Evolutionary conservation across 2,329 filamentous ascomycete species (phyloP), one percentile per base, ranked within the genome.

Genomic region (Aspergillus jensenii): DNA sequence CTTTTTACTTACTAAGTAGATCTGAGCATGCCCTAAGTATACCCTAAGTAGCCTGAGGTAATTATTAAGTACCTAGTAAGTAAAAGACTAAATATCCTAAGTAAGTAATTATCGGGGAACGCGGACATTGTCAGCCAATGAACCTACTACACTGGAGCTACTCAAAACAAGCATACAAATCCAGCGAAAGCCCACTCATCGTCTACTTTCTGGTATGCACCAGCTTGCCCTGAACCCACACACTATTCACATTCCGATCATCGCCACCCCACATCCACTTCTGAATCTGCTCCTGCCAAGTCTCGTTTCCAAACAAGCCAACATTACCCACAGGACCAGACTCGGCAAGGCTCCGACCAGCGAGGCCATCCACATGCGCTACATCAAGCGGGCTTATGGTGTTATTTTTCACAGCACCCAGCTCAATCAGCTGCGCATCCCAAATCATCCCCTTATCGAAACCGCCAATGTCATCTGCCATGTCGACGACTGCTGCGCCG

Each of bases 231-330:
- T 83, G 87, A 1, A 98, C 92, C 93, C 93, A 99, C 5, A 99
- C 95, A 65, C 83, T 87, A 67, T 82, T 83, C 3, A 92, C 93
- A 74, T 98, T 98, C 65, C 93, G 82, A 76, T 98, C 95, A 78
- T 98, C 93, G 0, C 95, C 95, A 63, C 86, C 90, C 76, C 90
- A 99, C 61, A 98, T 80, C 95, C 95, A 99, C 80, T 99, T 99
- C 52, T 91, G 90, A 11, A 98, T 78, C 68, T 81, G 85, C 68
- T 98, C 91, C 39, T 89, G 85, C 91, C 90, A 96, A 15, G 71
- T 84, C 82, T 98, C 93, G 84, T 88, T 91, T 1, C 92, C 93
- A 79, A 97, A 99, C 0, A 97, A 74, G 74, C 97, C 92, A 0
- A 97, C 91, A 88, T 86, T 23, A 19, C 19, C 27, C 1, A 17